Evolutionary conservation across 768 basidiomycete species (phyloP), one percentile per base, ranked within the genome.

Genomic region (Suillus plorans): DNA sequence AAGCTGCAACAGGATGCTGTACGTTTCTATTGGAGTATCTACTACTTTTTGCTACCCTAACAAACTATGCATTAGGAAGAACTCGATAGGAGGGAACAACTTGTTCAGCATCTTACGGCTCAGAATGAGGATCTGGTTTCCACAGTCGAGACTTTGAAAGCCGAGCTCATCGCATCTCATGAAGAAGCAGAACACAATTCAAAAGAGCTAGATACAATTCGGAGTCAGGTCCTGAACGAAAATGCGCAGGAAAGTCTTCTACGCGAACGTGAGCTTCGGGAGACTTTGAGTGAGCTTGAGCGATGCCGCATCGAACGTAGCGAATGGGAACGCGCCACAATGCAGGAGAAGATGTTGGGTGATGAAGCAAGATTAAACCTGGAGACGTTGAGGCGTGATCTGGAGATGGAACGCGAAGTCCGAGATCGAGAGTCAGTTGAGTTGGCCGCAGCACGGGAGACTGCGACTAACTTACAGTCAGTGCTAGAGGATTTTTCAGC

Each of bases 1-100:
- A 98, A 98, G 77, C 82, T 99, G 63, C 89, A 92, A 76, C 94
- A 97, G 76, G 97, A 99, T 78, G 97, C 97, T 71, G 97, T 99
- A 80, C 69, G 89, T 84, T 22, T 5, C 60, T 25, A 55, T 47
- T 31, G 44, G 37, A 44, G 13, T 53, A 39, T 57, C 18, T 62
- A 28, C 55, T 6, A 39, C 49, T 39, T 20, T 44, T 22, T 42
- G 39, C 44, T 25, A 37, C 45, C 31, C 63, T 39, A 34, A 50
- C 56, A 14, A 44, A 22, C n/a, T 36, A 14, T 69, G 72, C 69
- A 63, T 81, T 31, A 99, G 97, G 97, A 99, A 88, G 97, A 99
- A 84, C 89, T 99, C 50, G 97, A 99, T 82, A 85, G 95, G 67
- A 84, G 94, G 67, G 95, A 95, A 73, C 89, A 92, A 69, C 83